Evolutionary conservation across 148 eudicot species (phyloP).

Genomic region (Euryodendron excelsum): DNA sequence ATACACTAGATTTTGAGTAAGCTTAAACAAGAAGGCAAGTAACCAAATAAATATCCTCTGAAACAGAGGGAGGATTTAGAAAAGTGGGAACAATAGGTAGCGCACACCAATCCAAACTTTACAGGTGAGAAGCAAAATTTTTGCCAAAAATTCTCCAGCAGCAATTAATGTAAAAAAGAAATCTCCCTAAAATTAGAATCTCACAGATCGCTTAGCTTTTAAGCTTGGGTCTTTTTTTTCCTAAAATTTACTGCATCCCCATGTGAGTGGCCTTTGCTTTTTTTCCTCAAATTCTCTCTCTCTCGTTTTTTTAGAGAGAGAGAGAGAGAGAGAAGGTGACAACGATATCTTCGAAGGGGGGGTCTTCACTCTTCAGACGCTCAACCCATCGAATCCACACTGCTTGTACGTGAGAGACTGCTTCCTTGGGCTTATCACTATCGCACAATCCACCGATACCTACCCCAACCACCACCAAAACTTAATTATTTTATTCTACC

Average conservation of each 20-base stretch:
- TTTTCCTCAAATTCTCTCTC: not conserved
- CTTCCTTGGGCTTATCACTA: conserved; percentile 82
- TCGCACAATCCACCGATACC: conserved; percentile 83
- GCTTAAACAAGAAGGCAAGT: not conserved
- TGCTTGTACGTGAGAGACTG: conserved; percentile 74
- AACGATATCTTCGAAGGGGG: not conserved
- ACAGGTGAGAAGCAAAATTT: not conserved
- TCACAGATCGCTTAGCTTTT: conserved; percentile 3
- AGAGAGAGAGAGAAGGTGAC: too few species aligned
- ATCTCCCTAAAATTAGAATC: not conserved
- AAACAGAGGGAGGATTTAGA: not conserved
- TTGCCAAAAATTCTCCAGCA: conserved; percentile 1
- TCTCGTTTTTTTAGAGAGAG: conserved; percentile 6
- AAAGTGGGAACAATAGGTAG: not conserved
- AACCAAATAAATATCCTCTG: conserved; percentile 10
- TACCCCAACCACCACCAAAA: conserved; percentile 21
- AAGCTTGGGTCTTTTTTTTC: not conserved
- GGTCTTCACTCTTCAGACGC: too few species aligned
- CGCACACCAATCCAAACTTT: not conserved
- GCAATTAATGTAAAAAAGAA: not conserved
- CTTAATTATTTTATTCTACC: not conserved
- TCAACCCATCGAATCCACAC: conserved; percentile 87
- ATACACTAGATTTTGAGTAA: not conserved
- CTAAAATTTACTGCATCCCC: not conserved
- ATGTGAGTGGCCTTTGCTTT: not conserved